Conservation (phyloP, 257 asterid species). For the Penstemon eatonii region DNA sequence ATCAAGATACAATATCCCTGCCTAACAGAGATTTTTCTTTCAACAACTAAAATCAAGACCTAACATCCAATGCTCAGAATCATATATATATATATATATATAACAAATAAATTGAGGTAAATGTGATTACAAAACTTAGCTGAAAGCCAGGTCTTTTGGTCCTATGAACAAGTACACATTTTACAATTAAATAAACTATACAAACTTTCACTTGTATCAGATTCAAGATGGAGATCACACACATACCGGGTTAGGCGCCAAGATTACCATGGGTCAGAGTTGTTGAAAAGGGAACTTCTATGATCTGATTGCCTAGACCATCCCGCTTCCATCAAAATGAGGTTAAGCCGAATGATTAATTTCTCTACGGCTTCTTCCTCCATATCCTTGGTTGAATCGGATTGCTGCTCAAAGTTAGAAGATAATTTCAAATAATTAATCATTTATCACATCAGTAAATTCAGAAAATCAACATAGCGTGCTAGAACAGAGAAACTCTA, state of each 20-base stretch:
- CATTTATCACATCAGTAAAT: constrained; percentile 22
- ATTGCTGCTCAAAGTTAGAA: constrained; percentile 33
- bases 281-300: constrained; percentile 50
- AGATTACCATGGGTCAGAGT: constrained; percentile 75
- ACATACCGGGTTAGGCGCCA: neutral
- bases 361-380: constrained; percentile 72
- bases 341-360: constrained; percentile 59
- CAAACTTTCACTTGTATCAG: neutral
- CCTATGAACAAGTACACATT: neutral
- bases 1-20: no score
- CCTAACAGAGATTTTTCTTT: no score
- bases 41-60: no score
- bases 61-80: no score
- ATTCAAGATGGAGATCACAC: neutral
- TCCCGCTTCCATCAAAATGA: constrained; percentile 73
- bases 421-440: constrained; percentile 21
- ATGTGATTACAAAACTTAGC: neutral
- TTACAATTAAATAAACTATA: neutral
- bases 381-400: constrained; percentile 31
- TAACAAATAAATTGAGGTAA: neutral
- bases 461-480: neutral
- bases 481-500: constrained; percentile 14
- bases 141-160: neutral
- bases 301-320: constrained; percentile 58
- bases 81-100: neutral